These are phyloP conservation scores for Lasiosphaeriaceae sp. DNA, from an alignment of 495 filamentous ascomycete species.

Conservation along the genomic window DNA sequence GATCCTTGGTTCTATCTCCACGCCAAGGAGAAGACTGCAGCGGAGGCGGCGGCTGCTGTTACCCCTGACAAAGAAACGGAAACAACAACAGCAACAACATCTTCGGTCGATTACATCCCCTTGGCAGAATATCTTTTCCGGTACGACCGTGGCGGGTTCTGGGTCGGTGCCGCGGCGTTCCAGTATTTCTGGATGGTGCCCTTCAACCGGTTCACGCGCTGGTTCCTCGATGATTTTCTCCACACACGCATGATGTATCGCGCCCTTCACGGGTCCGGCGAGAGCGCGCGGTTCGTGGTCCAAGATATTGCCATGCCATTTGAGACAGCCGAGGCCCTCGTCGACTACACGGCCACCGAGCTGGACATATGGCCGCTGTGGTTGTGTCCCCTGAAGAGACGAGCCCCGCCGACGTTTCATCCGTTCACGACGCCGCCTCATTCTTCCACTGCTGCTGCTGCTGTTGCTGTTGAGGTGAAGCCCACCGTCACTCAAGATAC, in stretches of 20 bases:
- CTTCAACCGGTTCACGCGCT: slow-evolving; percentile 52
- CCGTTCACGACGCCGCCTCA: slow-evolving; percentile 34
- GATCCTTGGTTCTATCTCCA: slow-evolving; percentile 56
- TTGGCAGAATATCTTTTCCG: slow-evolving; percentile 54
- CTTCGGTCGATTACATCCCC: slow-evolving; percentile 42
- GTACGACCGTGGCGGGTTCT: slow-evolving; percentile 59
- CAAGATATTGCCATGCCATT: slow-evolving; percentile 58
- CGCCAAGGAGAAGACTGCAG: slow-evolving; percentile 23
- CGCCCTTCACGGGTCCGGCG: slow-evolving; percentile 53
- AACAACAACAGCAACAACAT: slow-evolving; percentile 13
- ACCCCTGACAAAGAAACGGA: slow-evolving; percentile 1
- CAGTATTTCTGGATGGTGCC: slow-evolving; percentile 50
- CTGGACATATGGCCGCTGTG: slow-evolving; percentile 56
- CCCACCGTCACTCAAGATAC: neutral
- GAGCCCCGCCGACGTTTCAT: slow-evolving; percentile 42
- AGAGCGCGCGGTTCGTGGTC: slow-evolving; percentile 50
- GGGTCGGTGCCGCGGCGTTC: slow-evolving; percentile 54
- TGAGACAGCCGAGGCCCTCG: slow-evolving; percentile 43
- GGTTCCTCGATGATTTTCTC: slow-evolving; percentile 59
- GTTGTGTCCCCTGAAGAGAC: slow-evolving; percentile 53
- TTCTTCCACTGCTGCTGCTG: neutral
- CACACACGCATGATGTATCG: slow-evolving; percentile 64
- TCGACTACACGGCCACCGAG: slow-evolving; percentile 47
- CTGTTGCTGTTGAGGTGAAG: neutral
- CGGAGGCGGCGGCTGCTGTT: neutral